Conservation (phyloP, 2,329 filamentous ascomycete species). For the Fusarium setosum region DNA sequence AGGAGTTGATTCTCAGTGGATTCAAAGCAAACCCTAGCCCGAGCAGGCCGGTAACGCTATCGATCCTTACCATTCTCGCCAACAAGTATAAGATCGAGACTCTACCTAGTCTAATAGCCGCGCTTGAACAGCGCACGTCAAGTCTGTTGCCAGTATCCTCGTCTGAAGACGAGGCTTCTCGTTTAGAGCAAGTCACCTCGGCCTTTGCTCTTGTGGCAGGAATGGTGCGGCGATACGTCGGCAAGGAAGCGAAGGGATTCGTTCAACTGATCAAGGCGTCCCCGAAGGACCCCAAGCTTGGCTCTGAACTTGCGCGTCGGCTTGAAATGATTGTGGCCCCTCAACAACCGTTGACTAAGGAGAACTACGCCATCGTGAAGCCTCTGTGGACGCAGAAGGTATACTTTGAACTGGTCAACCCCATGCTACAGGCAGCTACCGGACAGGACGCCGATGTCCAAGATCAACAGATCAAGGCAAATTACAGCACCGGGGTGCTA, state of each 20-base stretch:
- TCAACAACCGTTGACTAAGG: slow-evolving; percentile 52
- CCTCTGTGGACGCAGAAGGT: slow-evolving; percentile 62
- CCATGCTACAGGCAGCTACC: slow-evolving; percentile 57
- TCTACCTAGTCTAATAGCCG: slow-evolving; percentile 38
- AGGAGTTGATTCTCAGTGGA: slow-evolving; percentile 48
- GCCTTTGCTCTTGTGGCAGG: slow-evolving; percentile 52
- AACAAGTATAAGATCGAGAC: slow-evolving; percentile 58
- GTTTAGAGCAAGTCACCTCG: slow-evolving; percentile 44
- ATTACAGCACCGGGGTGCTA: slow-evolving; percentile 61
- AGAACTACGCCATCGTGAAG: slow-evolving; percentile 57
- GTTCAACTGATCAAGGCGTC: slow-evolving; percentile 51
- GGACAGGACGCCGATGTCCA: slow-evolving; percentile 43
- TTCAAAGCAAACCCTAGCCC: slow-evolving; percentile 28
- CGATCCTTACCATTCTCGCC: slow-evolving; percentile 55
- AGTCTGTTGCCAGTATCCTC: slow-evolving; percentile 29
- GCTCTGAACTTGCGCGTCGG: slow-evolving; percentile 54
- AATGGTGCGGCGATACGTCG: slow-evolving; percentile 52
- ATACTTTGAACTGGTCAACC: slow-evolving; percentile 59
- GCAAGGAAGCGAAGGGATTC: slow-evolving; percentile 48
- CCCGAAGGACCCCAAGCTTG: slow-evolving; percentile 47
- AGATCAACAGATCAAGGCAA: slow-evolving; percentile 47
- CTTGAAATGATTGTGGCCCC: slow-evolving; percentile 57
- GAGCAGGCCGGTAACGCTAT: slow-evolving; percentile 44
- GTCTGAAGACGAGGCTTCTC: slow-evolving; percentile 15
- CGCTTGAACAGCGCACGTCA: slow-evolving; percentile 41